Percentiles rank a stretch among this genome's conserved stretches.
Evolutionary conservation across 768 basidiomycete genomes (phyloP).

Genomic region (Mrakia hoshinonis): DNA sequence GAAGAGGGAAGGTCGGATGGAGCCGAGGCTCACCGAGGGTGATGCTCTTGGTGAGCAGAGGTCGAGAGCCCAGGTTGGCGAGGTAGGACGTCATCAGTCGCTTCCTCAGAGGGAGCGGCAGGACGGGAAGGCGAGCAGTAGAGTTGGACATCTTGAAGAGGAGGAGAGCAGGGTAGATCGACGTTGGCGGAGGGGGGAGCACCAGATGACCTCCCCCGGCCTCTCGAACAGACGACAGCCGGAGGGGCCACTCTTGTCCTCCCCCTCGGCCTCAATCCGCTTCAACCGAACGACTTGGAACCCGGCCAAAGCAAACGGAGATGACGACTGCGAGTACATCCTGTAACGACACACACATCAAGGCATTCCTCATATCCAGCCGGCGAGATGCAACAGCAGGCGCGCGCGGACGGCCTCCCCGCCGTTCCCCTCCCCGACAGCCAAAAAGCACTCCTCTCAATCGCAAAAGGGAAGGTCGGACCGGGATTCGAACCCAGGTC

Average conservation of each 20-base stretch:
- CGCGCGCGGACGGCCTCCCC: no score
- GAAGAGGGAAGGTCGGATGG: not conserved
- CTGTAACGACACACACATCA: no score
- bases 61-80: not conserved
- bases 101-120: conserved; percentile 4
- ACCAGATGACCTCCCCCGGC: conserved; percentile 4
- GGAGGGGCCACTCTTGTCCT: not conserved
- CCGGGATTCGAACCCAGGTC: conserved; percentile 2
- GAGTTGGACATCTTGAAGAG: not conserved
- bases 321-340: no score
- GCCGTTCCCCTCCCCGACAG: not conserved
- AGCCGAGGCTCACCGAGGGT: conserved; percentile 3
- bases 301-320: no score
- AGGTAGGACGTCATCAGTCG: conserved; percentile 5
- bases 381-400: no score
- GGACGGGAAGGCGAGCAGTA: conserved; percentile 1
- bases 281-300: no score
- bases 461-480: not conserved
- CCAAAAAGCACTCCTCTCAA: not conserved
- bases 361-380: no score
- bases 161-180: not conserved
- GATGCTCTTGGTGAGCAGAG: conserved; percentile 4
- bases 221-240: not conserved
- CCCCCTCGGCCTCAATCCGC: not conserved
- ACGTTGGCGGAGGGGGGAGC: not conserved